These are phyloP conservation scores for Tulasnella sp. DNA, from an alignment of 768 basidiomycete genomes.

Conservation along the genomic window DNA sequence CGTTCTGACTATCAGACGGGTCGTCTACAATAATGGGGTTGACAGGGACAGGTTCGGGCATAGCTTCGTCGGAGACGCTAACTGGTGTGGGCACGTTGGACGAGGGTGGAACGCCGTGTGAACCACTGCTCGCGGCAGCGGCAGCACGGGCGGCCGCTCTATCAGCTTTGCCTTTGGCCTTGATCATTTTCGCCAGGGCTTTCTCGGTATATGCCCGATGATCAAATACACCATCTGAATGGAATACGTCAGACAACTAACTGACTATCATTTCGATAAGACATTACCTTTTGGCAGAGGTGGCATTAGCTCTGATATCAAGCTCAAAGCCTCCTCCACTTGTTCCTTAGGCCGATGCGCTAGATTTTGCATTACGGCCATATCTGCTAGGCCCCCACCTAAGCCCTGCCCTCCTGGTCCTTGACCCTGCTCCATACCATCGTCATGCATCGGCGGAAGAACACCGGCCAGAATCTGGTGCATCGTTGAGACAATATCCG, in stretches of 20 bases:
- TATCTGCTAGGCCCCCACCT: conserved; percentile 81
- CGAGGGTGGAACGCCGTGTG: neutral
- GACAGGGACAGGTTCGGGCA: neutral
- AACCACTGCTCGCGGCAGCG: neutral
- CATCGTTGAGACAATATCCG: conserved; percentile 81
- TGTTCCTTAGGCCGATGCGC: conserved; percentile 96
- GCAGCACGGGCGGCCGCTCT: conserved; percentile 19
- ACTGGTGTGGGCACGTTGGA: neutral
- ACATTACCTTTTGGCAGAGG: conserved; percentile 76
- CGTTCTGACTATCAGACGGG: neutral
- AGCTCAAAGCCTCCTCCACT: conserved; percentile 81
- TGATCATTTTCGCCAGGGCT: conserved; percentile 57
- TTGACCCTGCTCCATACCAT: conserved; percentile 39
- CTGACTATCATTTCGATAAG: neutral
- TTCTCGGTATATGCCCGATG: conserved; percentile 84
- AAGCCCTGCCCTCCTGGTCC: conserved; percentile 58
- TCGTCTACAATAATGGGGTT: neutral
- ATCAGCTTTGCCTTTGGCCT: conserved; percentile 64
- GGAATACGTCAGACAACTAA: neutral
- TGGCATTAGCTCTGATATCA: conserved; percentile 85
- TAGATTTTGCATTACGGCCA: conserved; percentile 96
- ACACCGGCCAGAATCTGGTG: conserved; percentile 96
- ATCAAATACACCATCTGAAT: conserved; percentile 89
- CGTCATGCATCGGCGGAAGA: conserved; percentile 50
- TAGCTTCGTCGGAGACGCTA: neutral